Evolutionary conservation across 257 asterid species (phyloP).

Genomic region (Solanum pinnatisectum): DNA sequence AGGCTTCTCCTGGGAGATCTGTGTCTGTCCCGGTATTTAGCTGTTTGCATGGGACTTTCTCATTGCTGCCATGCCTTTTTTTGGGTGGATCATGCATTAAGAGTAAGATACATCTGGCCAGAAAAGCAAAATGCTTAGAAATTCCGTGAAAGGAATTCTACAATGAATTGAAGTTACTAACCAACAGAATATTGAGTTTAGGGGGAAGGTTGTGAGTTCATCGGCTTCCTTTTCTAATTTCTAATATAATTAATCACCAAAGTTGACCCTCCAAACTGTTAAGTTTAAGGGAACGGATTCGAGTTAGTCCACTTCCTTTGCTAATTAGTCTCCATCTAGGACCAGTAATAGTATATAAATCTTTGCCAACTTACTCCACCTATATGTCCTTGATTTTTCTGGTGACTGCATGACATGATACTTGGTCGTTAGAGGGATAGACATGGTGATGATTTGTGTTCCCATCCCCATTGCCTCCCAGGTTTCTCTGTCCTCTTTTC

Average conservation of each 20-base stretch:
- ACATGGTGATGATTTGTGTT: background rate
- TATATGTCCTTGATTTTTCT: background rate
- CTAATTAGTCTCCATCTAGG: background rate
- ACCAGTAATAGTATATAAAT: background rate
- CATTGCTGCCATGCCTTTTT: background rate
- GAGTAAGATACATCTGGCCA: background rate
- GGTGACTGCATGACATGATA: background rate
- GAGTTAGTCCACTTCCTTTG: background rate
- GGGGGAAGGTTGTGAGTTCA: background rate
- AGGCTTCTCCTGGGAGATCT: background rate
- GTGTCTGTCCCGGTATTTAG: background rate
- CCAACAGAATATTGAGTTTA: background rate
- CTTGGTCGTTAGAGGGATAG: background rate
- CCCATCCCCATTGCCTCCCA: background rate
- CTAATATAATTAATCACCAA: background rate
- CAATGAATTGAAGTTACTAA: background rate
- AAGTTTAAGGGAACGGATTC: background rate
- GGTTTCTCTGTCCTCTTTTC: background rate
- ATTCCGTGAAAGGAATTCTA: background rate
- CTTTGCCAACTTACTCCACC: background rate
- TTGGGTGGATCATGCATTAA: background rate
- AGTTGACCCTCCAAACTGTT: background rate
- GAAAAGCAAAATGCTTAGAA: background rate
- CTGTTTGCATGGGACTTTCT: background rate
- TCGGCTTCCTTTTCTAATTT: background rate